Evolutionary conservation across 1,139 yeast species (phyloP), one percentile per base, ranked within the genome.

Genomic region (Zygosaccharomyces sapae): DNA sequence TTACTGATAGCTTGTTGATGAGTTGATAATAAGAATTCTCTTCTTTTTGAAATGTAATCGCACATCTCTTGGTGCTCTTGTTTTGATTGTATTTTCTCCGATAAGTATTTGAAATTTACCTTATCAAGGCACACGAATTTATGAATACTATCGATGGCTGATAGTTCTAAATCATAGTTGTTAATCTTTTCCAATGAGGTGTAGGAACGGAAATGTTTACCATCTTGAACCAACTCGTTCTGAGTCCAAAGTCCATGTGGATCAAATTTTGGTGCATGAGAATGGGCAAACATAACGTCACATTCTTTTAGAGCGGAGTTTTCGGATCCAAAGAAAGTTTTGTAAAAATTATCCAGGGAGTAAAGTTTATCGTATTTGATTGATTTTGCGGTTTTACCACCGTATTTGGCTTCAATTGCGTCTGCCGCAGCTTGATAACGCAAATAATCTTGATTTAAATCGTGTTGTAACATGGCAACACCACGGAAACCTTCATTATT

Each of bases 401-500:
- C 43, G 8, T 49, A 48, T 19, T 48, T 45, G 24, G 44, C 38
- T 24, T 39, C 37, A 18, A 58, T 54, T 6, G 54, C 55, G 33
- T 47, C 45, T n/a, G 49, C 40, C 5, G 63, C 64, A 19, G 40
- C 36, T 27, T 48, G 34, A 43, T 60, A 55, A 24, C 55, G 49
- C 25, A 48, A 38, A 42, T 62, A 62, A 44, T 64, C 68, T 44
- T 62, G 60, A 20, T 51, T 52, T 43, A 61, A 58, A 49, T 63
- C 66, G 45, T 61, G 63, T 48, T 63, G 68, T 34, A 62, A 49
- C 60, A 63, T 61, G 8, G 66, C 66, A 20, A 60, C 61, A 35
- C 66, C 65, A 40, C 63, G 58, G 52, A 58, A 63, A 5, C 59
- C 60, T 16, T 52, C 38, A 13, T 51, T 47, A 9, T 51, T 48